A percentile compares a stretch with the other conserved stretches of the same genome.
These are phyloP conservation scores for Euphrasia arctica DNA, from an alignment of 305 asterid genomes.

Conservation along the genomic window DNA sequence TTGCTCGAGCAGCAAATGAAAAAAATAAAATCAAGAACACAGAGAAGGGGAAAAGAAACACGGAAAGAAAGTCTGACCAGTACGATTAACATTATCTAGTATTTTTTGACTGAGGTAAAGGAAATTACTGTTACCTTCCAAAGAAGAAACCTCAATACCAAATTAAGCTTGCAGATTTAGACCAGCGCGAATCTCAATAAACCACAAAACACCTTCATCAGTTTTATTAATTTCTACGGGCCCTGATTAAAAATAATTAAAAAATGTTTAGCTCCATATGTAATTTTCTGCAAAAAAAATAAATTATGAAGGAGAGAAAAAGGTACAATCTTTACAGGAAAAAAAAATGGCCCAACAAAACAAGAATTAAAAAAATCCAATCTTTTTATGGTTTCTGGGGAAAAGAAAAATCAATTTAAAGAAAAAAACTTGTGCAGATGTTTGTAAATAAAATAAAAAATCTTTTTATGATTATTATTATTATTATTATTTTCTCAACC, in stretches of 20 bases:
- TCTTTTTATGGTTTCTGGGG: slow-evolving; percentile 13
- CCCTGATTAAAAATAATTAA: slow-evolving; percentile 23
- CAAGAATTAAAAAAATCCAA: slow-evolving; percentile 9
- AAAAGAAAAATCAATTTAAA: background rate
- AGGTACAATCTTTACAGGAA: slow-evolving; percentile 26
- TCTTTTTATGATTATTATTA: background rate
- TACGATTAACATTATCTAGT: slow-evolving; percentile 6
- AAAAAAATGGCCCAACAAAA: slow-evolving; percentile 17
- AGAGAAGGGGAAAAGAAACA: background rate
- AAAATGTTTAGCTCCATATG: slow-evolving; percentile 11
- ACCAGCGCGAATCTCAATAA: slow-evolving; percentile 24
- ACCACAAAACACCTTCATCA: slow-evolving; percentile 20
- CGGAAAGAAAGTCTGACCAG: background rate
- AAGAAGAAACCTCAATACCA: slow-evolving; percentile 2
- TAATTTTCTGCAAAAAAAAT: background rate
- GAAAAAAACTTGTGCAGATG: slow-evolving; percentile 1
- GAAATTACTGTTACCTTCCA: slow-evolving; percentile 27
- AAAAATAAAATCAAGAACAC: background rate
- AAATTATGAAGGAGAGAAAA: slow-evolving; percentile 9
- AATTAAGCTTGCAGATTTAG: slow-evolving; percentile 25
- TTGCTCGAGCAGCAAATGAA: slow-evolving; percentile 1
- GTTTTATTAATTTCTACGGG: slow-evolving; percentile 10
- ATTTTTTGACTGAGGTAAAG: background rate
- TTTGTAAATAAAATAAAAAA: slow-evolving; percentile 5
- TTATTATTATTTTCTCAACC: slow-evolving; percentile 3